Evolutionary conservation across 2,329 filamentous ascomycete species (phyloP).

Genomic region (Apiospora marii): DNA sequence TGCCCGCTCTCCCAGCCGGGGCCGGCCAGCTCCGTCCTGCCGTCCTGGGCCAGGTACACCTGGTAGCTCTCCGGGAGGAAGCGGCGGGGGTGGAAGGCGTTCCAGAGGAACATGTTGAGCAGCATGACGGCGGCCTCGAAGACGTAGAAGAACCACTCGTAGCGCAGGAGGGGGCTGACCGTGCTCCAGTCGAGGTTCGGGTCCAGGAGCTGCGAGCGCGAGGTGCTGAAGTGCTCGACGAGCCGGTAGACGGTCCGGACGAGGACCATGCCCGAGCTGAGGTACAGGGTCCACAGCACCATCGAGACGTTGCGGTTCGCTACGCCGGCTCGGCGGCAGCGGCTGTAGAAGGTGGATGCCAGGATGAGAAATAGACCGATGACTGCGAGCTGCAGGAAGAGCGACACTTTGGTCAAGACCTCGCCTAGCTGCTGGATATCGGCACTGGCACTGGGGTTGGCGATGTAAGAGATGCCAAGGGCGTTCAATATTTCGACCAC

Average conservation of each 20-base stretch:
- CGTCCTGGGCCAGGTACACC: slow-evolving; percentile 49
- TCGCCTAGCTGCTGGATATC: slow-evolving; percentile 23
- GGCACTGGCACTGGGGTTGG: slow-evolving; percentile 33
- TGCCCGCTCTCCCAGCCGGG: slow-evolving; percentile 42
- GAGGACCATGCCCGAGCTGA: slow-evolving; percentile 47
- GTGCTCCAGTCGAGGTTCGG: slow-evolving; percentile 36
- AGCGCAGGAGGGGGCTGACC: slow-evolving; percentile 47
- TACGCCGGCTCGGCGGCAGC: slow-evolving; percentile 22
- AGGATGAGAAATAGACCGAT: slow-evolving; percentile 46
- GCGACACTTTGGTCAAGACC: slow-evolving; percentile 35
- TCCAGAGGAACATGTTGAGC: slow-evolving; percentile 48
- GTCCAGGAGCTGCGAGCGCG: slow-evolving; percentile 43
- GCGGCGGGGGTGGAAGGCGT: slow-evolving; percentile 47
- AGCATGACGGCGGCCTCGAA: slow-evolving; percentile 53
- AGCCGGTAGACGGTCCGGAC: slow-evolving; percentile 53
- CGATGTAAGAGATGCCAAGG: slow-evolving; percentile 41
- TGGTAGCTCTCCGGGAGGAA: slow-evolving; percentile 46
- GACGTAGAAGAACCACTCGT: slow-evolving; percentile 56
- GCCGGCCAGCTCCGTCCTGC: slow-evolving; percentile 44
- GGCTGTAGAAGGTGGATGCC: slow-evolving; percentile 46
- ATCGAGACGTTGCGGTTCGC: slow-evolving; percentile 37
- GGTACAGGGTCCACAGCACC: slow-evolving; percentile 46
- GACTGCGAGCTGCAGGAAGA: slow-evolving; percentile 49
- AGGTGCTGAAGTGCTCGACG: slow-evolving; percentile 50
- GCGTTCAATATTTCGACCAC: slow-evolving; percentile 47